Percentiles rank a stretch among this genome's conserved stretches.
Evolutionary conservation across 73 alveolate species (phyloP).

Genomic region (Blepharisma japonicum): DNA sequence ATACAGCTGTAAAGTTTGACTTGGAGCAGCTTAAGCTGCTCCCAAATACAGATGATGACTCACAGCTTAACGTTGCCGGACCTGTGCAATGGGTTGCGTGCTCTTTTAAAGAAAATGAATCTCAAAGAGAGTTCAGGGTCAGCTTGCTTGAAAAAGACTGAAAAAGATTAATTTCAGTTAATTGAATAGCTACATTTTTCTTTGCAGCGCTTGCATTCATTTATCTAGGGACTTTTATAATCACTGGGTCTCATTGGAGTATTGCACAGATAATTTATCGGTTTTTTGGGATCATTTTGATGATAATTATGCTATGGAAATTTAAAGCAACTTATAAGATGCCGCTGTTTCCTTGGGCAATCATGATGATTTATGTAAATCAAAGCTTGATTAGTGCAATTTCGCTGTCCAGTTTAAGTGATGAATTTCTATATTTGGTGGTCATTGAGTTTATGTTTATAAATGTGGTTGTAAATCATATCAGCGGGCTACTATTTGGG

Average conservation of each 20-base stretch:
- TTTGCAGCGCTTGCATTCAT: not conserved
- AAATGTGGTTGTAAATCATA: conserved; percentile 13
- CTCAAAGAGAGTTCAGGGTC: conserved; percentile 21
- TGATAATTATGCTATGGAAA: not conserved
- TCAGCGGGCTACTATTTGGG: not conserved
- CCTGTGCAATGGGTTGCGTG: conserved; percentile 27
- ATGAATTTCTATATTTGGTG: not conserved
- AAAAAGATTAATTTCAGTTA: not conserved
- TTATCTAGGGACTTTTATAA: not conserved
- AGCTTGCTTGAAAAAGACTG: not conserved
- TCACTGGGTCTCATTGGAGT: not conserved
- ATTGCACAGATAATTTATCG: not conserved
- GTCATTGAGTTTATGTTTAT: conserved; percentile 27
- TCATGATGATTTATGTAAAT: not conserved
- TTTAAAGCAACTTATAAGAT: not conserved
- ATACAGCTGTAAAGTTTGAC: too few relatives aligned
- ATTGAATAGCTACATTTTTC: not conserved
- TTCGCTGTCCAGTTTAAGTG: not conserved
- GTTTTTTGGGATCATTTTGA: not conserved
- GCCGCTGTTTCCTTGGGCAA: not conserved
- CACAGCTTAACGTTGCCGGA: conserved; percentile 3
- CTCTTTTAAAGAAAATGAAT: not conserved
- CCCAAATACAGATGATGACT: not conserved
- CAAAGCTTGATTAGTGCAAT: not conserved
- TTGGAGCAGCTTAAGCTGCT: too few relatives aligned